These are phyloP conservation scores for Cnidoscolus chayamansa DNA, from an alignment of 441 rosid species.

Conservation along the genomic window DNA sequence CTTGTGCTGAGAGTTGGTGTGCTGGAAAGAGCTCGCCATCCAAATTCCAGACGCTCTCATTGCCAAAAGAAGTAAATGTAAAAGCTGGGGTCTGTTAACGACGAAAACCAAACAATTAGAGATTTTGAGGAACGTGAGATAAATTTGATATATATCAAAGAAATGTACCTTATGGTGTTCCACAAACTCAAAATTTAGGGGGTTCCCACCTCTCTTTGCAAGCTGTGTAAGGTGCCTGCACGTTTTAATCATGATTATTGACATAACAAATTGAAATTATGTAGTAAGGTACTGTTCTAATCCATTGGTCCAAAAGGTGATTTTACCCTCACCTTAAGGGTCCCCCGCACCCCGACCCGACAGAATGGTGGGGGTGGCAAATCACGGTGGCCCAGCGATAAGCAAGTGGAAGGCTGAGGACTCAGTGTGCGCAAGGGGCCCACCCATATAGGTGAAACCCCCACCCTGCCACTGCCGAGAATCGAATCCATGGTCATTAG, in stretches of 20 bases:
- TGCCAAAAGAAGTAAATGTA: constrained; percentile 74
- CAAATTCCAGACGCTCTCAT: constrained; percentile 85
- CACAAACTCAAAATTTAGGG: constrained; percentile 76
- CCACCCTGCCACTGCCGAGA: no score
- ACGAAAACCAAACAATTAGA: constrained; percentile 9
- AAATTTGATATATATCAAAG: constrained; percentile 4
- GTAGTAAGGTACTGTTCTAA: not conserved
- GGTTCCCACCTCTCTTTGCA: constrained; percentile 73
- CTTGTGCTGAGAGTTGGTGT: constrained; percentile 86
- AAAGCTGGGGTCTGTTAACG: constrained; percentile 67
- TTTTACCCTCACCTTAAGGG: no score
- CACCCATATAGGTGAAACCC: no score
- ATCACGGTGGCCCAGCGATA: no score
- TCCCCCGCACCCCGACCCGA: no score
- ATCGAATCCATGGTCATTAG: no score
- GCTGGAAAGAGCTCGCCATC: constrained; percentile 92
- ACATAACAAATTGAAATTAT: not conserved
- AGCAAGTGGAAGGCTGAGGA: no score
- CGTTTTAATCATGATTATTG: not conserved
- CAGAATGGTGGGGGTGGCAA: no score
- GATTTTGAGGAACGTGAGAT: not conserved
- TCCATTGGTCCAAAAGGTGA: no score
- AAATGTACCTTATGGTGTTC: constrained; percentile 73
- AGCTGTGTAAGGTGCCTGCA: constrained; percentile 91
- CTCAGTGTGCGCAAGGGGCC: no score